Evolutionary conservation across 768 basidiomycete species (phyloP).

Genomic region (Chlorophyllum brunneum): DNA sequence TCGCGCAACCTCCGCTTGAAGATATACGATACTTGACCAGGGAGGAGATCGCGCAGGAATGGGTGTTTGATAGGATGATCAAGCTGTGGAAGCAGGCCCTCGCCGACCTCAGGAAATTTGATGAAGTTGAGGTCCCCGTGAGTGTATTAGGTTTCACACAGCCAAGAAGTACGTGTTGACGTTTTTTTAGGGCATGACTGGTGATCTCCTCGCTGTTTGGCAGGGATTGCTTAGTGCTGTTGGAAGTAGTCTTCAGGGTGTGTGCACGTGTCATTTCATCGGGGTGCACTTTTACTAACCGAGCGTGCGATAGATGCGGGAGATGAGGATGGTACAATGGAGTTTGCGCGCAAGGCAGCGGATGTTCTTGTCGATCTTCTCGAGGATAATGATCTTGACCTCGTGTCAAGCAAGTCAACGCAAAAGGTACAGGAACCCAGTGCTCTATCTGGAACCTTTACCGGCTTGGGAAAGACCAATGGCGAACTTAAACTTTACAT

Average conservation of each 20-base stretch:
- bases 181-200: conserved; percentile 24
- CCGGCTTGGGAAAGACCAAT: conserved; percentile 24
- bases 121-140: conserved; percentile 47
- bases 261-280: conserved; percentile 11
- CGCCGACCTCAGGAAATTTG: conserved; percentile 39
- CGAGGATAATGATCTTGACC: conserved; percentile 41
- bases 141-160: conserved; percentile 20
- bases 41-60: conserved; percentile 51
- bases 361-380: conserved; percentile 47
- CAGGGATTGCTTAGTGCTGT: conserved; percentile 49
- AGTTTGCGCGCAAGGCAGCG: conserved; percentile 37
- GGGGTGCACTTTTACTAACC: not conserved
- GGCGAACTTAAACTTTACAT: conserved; percentile 54
- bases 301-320: conserved; percentile 33
- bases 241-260: conserved; percentile 44
- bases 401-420: conserved; percentile 16
- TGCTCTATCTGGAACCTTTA: not conserved
- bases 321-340: conserved; percentile 33
- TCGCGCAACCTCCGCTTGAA: conserved; percentile 47
- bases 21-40: conserved; percentile 56
- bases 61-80: conserved; percentile 50
- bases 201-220: conserved; percentile 54
- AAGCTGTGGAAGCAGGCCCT: conserved; percentile 50
- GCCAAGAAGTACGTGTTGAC: conserved; percentile 6
- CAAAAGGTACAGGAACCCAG: conserved; percentile 20